A percentile compares a stretch with the other conserved stretches of the same genome.
Evolutionary conservation across 306 rosid genomes (phyloP).

Genomic region (Cicer pinnatifidum): DNA sequence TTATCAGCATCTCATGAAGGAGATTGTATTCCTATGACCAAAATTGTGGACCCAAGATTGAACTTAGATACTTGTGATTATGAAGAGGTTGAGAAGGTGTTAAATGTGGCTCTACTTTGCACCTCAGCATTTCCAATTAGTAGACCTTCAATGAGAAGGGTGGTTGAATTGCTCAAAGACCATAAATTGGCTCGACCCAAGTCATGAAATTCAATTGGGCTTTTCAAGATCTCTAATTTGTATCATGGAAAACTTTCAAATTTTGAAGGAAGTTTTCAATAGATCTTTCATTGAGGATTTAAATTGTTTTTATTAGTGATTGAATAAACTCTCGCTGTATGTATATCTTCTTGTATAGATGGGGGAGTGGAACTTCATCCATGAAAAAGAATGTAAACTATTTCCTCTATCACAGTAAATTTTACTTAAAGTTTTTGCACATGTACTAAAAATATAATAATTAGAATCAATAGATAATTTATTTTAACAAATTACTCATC

Average conservation of each 20-base stretch:
- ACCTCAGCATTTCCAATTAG: conserved; percentile 64
- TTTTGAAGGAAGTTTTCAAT: conserved; percentile 20
- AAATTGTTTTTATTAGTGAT: conserved; percentile 18
- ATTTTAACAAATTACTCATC: too few relatives aligned
- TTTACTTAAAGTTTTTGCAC: too few relatives aligned
- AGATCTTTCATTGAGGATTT: neutral
- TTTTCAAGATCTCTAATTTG: conserved; percentile 15
- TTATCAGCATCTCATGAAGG: conserved; percentile 39
- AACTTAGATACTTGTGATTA: conserved; percentile 48
- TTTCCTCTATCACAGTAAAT: too few relatives aligned
- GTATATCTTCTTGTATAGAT: conserved; percentile 15
- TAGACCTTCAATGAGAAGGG: conserved; percentile 85
- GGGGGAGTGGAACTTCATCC: neutral
- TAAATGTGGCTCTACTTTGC: conserved; percentile 75
- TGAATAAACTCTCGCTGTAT: neutral
- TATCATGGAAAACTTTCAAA: conserved; percentile 22
- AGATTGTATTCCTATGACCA: conserved; percentile 14
- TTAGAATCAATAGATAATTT: too few relatives aligned
- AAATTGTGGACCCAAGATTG: conserved; percentile 67
- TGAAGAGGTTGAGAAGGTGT: conserved; percentile 62
- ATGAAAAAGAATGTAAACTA: too few relatives aligned
- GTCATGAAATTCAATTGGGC: conserved; percentile 36
- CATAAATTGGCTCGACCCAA: conserved; percentile 49
- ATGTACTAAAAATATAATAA: too few relatives aligned
- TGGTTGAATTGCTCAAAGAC: conserved; percentile 70